phyloP scores from a whole-genome alignment of 306 rosid species.

The Quercus alba region DNA sequence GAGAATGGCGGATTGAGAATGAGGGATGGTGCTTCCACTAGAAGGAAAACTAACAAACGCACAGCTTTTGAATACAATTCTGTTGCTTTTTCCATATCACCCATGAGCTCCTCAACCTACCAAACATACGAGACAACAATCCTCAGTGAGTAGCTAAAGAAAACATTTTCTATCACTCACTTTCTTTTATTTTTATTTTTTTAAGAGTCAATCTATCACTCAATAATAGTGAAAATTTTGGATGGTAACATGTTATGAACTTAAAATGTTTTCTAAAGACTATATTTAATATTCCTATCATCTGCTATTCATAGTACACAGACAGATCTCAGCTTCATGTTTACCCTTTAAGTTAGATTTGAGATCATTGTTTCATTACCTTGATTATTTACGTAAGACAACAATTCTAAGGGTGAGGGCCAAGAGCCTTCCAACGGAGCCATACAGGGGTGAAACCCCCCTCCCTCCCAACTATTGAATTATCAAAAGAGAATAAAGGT shows the following conservation, averaged over 20 bases:
- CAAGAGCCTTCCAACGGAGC: no score
- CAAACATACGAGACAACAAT: constrained; percentile 15
- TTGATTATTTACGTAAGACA: background rate
- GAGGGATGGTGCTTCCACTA: constrained; percentile 90
- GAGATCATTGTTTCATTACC: background rate
- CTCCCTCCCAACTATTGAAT: no score
- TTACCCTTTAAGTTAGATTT: background rate
- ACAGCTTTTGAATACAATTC: constrained; percentile 74
- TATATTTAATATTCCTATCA: background rate
- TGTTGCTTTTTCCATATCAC: constrained; percentile 71
- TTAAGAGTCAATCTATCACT: background rate
- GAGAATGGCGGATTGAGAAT: constrained; percentile 91
- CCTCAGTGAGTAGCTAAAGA: constrained; percentile 7
- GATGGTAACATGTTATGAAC: background rate
- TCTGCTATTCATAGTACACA: background rate
- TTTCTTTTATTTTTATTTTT: background rate
- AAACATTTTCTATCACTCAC: constrained; percentile 5
- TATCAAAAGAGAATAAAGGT: no score
- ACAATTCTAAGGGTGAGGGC: background rate
- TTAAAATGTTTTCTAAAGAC: background rate
- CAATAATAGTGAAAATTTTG: constrained; percentile 1
- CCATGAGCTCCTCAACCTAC: constrained; percentile 98
- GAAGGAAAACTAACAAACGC: constrained; percentile 65
- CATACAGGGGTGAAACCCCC: no score
- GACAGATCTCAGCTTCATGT: background rate